Evolutionary conservation across 2,329 filamentous ascomycete genomes (phyloP), one percentile per base, ranked within the genome.

Genomic region (Colletotrichum gigasporum): DNA sequence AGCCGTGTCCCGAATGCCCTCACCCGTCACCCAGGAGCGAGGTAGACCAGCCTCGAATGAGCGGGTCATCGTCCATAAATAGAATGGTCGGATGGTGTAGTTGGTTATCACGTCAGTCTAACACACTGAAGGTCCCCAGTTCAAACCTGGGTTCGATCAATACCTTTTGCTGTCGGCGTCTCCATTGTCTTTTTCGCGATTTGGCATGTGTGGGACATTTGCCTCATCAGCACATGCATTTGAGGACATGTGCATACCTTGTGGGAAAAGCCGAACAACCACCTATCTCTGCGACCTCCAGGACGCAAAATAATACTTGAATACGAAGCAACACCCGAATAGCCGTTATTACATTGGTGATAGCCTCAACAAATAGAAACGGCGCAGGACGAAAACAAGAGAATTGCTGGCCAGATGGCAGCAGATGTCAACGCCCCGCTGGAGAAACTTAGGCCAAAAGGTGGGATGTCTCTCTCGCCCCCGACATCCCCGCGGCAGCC

Each of bases 21-120:
- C 35, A 39, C 35, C 35, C n/a, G n/a, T 8, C 5, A 14, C 35
- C 1, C 2, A 8, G 16, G n/a, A 14, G 35, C 35, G 16, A 39
- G 3, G 18, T 16, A 39, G 35, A 16, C 35, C 35, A 20, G 16
- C 18, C 4, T 16, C n/a, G n/a, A 5, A 7, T 2, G 3, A 2
- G 4, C 5, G n/a, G 5, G n/a, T 16, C 35, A 39, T n/a, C n/a
- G n/a, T n/a, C n/a, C n/a, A n/a, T n/a, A n/a, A n/a, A n/a, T n/a
- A n/a, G n/a, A 16, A 39, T 39, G 35, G 35, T 69, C 47, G 2
- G 85, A 69, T 74, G 71, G 71, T 73, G 72, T 73, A 74, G 78
- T 80, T 80, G 78, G 78, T 80, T 79, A 80, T 80, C 78, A 80
- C 79, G 75, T 80, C 76, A 79, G 78, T 80, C 77, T 80, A 81